A percentile compares a stretch with the other conserved stretches of the same genome.
Conservation (phyloP, 2,329 filamentous ascomycete genomes). For the Colletotrichum kahawae region DNA sequence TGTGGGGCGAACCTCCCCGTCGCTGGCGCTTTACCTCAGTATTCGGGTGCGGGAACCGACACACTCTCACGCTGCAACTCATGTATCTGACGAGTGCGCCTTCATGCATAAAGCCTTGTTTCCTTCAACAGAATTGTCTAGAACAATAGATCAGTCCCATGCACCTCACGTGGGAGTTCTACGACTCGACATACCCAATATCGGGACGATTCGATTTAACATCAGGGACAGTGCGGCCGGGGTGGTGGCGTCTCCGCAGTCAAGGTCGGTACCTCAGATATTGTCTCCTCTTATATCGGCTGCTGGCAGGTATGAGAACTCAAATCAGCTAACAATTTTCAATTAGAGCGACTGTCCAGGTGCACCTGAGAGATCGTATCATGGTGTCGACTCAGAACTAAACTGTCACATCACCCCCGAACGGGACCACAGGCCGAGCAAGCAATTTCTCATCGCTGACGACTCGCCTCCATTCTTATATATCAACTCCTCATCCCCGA, state of each 20-base stretch:
- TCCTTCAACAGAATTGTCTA: slow-evolving; percentile 5
- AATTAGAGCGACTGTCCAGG: not conserved
- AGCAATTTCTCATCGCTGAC: slow-evolving; percentile 9
- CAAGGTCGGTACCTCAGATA: slow-evolving; percentile 10
- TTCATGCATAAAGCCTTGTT: not conserved
- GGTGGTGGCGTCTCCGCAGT: slow-evolving; percentile 16
- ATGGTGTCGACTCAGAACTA: slow-evolving; percentile 15
- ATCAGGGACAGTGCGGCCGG: slow-evolving; percentile 9
- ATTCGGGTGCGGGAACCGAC: not conserved
- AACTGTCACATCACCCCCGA: not conserved
- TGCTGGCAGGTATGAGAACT: not conserved
- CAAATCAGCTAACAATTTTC: not conserved
- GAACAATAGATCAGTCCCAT: slow-evolving; percentile 8
- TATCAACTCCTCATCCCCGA: slow-evolving; percentile 7
- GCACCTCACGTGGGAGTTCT: not conserved
- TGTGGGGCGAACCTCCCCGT: not conserved
- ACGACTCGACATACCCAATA: not conserved
- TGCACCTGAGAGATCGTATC: slow-evolving; percentile 3
- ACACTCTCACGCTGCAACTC: not conserved
- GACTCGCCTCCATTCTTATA: slow-evolving; percentile 7
- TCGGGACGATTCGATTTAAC: not conserved
- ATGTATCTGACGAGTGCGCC: slow-evolving; percentile 12
- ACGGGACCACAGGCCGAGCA: slow-evolving; percentile 15
- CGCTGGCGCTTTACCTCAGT: not conserved
- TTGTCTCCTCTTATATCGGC: slow-evolving; percentile 11